These are phyloP conservation scores for Dendrobium chrysotoxum DNA, from an alignment of 106 monocot species.

Conservation along the genomic window DNA sequence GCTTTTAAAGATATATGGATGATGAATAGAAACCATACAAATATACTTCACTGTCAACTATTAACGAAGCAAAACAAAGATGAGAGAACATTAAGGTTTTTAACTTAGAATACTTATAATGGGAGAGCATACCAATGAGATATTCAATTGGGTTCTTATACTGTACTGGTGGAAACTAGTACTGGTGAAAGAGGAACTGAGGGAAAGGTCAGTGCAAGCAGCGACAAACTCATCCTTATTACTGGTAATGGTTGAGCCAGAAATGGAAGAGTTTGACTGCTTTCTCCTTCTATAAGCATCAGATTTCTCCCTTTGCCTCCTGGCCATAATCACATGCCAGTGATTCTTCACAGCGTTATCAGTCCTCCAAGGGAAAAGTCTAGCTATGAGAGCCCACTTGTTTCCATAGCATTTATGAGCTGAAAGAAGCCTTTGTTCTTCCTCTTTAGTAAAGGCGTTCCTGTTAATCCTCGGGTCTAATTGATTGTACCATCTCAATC, in stretches of 20 bases:
- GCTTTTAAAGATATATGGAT: no score
- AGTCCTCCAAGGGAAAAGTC: slow-evolving; percentile 1
- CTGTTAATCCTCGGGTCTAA: slow-evolving; percentile 8
- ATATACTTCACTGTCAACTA: no score
- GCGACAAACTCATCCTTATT: neutral
- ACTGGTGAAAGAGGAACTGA: neutral
- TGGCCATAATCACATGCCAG: slow-evolving; percentile 10
- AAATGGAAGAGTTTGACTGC: neutral
- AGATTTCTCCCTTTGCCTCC: neutral
- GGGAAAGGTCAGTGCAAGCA: neutral
- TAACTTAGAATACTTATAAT: neutral
- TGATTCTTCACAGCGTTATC: slow-evolving; percentile 11
- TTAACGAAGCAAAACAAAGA: neutral
- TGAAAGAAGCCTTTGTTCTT: neutral
- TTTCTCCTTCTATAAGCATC: neutral
- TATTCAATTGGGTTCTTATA: neutral
- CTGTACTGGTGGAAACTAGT: neutral
- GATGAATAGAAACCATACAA: no score
- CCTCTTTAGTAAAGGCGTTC: neutral
- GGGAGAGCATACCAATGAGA: neutral
- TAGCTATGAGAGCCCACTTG: slow-evolving; percentile 4
- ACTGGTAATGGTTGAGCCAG: no score
- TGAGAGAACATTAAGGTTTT: no score
- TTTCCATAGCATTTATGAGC: slow-evolving; percentile 3
- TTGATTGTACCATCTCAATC: slow-evolving; percentile 7